Evolutionary conservation across 2,329 filamentous ascomycete genomes (phyloP).

Genomic region (Fusarium nanum): DNA sequence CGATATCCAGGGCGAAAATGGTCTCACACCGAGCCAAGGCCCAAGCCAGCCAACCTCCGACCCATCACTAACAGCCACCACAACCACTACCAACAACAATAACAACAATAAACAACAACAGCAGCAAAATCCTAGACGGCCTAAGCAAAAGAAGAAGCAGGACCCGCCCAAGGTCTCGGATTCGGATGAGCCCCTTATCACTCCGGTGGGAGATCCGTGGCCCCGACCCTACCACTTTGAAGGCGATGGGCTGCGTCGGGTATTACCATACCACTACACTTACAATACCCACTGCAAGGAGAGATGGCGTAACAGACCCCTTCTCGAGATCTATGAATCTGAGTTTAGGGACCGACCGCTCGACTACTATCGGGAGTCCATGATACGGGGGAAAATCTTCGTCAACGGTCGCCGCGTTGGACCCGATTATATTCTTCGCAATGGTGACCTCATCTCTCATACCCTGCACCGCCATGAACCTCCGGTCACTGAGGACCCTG

Average conservation of each 20-base stretch:
- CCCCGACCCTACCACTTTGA: slow-evolving; percentile 84
- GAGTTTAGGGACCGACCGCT: slow-evolving; percentile 91
- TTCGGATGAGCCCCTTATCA: slow-evolving; percentile 46
- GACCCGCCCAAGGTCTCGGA: slow-evolving; percentile 37
- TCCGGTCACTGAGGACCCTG: slow-evolving; percentile 83
- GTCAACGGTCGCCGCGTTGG: slow-evolving; percentile 81
- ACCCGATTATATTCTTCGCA: slow-evolving; percentile 78
- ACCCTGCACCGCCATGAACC: slow-evolving; percentile 96
- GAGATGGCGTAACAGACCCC: slow-evolving; percentile 83
- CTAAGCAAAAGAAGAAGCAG: slow-evolving; percentile 34
- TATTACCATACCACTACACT: slow-evolving; percentile 89
- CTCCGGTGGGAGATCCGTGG: slow-evolving; percentile 55
- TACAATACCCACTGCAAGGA: slow-evolving; percentile 97
- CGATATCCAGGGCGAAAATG: slow-evolving; percentile 30
- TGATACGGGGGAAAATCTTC: slow-evolving; percentile 80
- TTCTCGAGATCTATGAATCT: slow-evolving; percentile 88
- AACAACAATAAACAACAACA: slow-evolving; percentile 16
- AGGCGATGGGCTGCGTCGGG: slow-evolving; percentile 78
- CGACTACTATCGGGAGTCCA: slow-evolving; percentile 89
- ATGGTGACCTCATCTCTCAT: slow-evolving; percentile 92
- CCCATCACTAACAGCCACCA: slow-evolving; percentile 14
- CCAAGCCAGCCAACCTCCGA: slow-evolving; percentile 26
- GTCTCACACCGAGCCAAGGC: slow-evolving; percentile 7
- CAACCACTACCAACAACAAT: slow-evolving; percentile 1
- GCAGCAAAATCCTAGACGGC: slow-evolving; percentile 20